Percentiles rank a stretch among this genome's conserved stretches.
phyloP scores from a whole-genome alignment of 495 filamentous ascomycete genomes.

The Usnea hakonensis region DNA sequence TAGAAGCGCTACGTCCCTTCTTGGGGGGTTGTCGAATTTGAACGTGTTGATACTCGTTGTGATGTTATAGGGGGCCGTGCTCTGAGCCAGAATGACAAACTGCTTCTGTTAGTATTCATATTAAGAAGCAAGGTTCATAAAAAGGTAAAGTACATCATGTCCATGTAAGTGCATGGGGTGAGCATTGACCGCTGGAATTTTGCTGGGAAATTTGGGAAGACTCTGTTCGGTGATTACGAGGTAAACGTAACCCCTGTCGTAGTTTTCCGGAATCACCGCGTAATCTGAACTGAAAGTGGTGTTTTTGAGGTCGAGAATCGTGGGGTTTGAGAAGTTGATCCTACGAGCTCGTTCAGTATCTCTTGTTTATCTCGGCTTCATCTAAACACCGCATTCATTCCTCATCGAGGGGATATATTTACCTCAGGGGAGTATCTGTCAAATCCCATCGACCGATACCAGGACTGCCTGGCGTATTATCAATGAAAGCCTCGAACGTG shows the following conservation, averaged over 20 bases:
- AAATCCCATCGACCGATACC: constrained; percentile 5
- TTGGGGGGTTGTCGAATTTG: constrained; percentile 41
- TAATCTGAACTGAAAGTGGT: not conserved
- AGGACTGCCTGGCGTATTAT: not conserved
- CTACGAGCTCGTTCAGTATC: constrained; percentile 1
- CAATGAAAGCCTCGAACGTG: constrained; percentile 4
- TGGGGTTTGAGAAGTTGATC: constrained; percentile 23
- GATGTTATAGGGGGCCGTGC: constrained; percentile 16
- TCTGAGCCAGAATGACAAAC: constrained; percentile 30
- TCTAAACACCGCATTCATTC: not conserved
- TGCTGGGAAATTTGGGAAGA: not conserved
- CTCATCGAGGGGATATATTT: not conserved
- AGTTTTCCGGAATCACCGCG: constrained; percentile 7
- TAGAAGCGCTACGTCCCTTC: constrained; percentile 47
- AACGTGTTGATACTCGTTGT: constrained; percentile 21
- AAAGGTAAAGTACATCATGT: no score
- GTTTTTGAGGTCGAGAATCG: constrained; percentile 19
- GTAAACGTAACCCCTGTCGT: constrained; percentile 11
- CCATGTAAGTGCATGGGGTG: constrained; percentile 27
- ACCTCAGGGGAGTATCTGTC: constrained; percentile 6
- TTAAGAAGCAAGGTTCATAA: no score
- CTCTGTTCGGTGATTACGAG: constrained; percentile 3
- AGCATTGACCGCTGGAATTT: not conserved
- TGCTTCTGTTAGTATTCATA: no score
- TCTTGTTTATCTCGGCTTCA: not conserved